Conservation (phyloP, 1,284 basidiomycete genomes). For the Moniliophthora roreri region DNA sequence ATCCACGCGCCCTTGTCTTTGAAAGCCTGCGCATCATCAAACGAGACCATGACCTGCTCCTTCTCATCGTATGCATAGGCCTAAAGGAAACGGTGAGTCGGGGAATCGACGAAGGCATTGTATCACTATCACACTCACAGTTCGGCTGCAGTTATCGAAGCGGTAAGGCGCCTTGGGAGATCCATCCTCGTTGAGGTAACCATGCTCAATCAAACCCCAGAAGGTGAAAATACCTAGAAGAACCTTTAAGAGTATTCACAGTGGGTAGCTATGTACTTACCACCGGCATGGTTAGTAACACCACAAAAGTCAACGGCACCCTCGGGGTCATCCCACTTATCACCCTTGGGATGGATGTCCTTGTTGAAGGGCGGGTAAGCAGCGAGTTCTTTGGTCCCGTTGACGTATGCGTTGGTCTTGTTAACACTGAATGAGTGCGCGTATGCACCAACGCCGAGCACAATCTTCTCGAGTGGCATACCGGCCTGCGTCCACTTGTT, state of each 20-base stretch:
- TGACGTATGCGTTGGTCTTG: slow-evolving; percentile 36
- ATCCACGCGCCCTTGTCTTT: slow-evolving; percentile 62
- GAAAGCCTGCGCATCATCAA: slow-evolving; percentile 59
- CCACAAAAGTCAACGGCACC: slow-evolving; percentile 55
- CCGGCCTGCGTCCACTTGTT: slow-evolving; percentile 71
- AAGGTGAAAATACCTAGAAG: slow-evolving; percentile 58
- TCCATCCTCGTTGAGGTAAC: slow-evolving; percentile 55
- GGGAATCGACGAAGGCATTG: neutral
- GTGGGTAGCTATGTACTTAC: slow-evolving; percentile 13
- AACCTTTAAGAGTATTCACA: slow-evolving; percentile 12
- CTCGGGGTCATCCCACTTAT: slow-evolving; percentile 40
- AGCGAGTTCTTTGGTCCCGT: slow-evolving; percentile 29
- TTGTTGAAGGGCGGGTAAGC: slow-evolving; percentile 53
- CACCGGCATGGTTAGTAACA: slow-evolving; percentile 19
- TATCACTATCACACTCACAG: slow-evolving; percentile 41
- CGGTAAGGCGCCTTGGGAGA: slow-evolving; percentile 40
- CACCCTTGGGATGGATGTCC: slow-evolving; percentile 45
- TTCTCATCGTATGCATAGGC: slow-evolving; percentile 62
- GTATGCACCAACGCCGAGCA: slow-evolving; percentile 79
- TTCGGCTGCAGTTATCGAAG: slow-evolving; percentile 68
- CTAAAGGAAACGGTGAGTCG: slow-evolving; percentile 31
- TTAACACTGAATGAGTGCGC: slow-evolving; percentile 60
- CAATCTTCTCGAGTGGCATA: slow-evolving; percentile 59
- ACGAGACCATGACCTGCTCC: slow-evolving; percentile 57
- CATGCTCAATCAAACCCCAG: slow-evolving; percentile 54